Conservation (phyloP, 2,329 filamentous ascomycete species). For the Byssothecium circinans region DNA sequence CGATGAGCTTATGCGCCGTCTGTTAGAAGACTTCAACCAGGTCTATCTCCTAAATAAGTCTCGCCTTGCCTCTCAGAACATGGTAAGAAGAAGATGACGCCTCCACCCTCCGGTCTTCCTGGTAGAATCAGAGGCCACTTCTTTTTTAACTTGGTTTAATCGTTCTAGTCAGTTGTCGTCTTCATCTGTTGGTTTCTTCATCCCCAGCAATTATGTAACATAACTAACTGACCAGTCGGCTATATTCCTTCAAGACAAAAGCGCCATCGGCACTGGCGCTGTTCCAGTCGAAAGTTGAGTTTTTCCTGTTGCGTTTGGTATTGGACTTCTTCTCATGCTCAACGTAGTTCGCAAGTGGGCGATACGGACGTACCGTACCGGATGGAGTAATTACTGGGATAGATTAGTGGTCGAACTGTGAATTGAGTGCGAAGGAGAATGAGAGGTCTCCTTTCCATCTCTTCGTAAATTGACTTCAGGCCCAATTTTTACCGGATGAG, state of each 20-base stretch:
- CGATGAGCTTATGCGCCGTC: constrained; percentile 61
- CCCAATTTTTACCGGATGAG: no score
- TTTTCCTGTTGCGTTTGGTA: constrained; percentile 71
- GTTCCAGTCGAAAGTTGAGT: constrained; percentile 78
- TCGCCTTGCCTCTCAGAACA: constrained; percentile 59
- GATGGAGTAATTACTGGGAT: constrained; percentile 55
- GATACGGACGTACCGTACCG: constrained; percentile 63
- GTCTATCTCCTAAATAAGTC: constrained; percentile 63
- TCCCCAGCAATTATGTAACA: constrained; percentile 1
- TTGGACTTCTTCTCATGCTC: constrained; percentile 63
- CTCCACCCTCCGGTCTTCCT: constrained; percentile 63
- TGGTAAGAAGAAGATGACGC: constrained; percentile 68
- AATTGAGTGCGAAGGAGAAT: not conserved
- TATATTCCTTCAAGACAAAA: constrained; percentile 68
- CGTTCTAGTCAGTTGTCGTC: constrained; percentile 70
- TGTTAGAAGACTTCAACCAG: constrained; percentile 57
- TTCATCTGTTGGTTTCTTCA: constrained; percentile 53
- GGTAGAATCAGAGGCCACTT: constrained; percentile 68
- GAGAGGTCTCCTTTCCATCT: not conserved
- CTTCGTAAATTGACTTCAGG: not conserved
- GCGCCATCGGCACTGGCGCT: constrained; percentile 60
- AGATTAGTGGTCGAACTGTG: not conserved
- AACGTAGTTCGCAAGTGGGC: constrained; percentile 68
- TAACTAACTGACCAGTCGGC: constrained; percentile 29
- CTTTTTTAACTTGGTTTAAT: constrained; percentile 80